Base-by-base conservation (phyloP, 2,329 filamentous ascomycete species). In the Colletotrichum abscissum region DNA sequence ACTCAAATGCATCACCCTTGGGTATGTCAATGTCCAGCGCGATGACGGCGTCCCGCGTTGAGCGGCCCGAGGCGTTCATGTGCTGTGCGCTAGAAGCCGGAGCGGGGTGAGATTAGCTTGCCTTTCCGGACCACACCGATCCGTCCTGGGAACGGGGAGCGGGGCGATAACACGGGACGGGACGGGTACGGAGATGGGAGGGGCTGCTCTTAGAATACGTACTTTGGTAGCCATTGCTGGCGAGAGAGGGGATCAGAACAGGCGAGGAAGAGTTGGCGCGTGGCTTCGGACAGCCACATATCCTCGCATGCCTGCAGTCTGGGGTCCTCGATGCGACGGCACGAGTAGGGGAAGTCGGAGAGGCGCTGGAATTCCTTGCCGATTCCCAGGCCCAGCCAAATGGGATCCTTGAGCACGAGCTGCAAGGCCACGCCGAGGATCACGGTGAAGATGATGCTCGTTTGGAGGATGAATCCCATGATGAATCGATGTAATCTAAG, bases 1-100 rank as follows among this genome's bases (percentile, higher is more conserved):
- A 59, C 3, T 75, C 64, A 26, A 81, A 78, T 2, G 75, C 71
- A 0, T 67, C 42, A 1, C 67, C 76, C 14, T 46, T 24, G 2
- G 78, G 78, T 42, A 77, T 78, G 63, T 84, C 81, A 19, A 83
- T 76, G 24, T 83, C 76, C 11, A 83, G 26, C 3, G 76, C 79
- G 3, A 82, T 68, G 19, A 84, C 65, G 4, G 79, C 78, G 68
- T 84, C 82, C 19, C 71, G 74, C 3, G 75, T 70, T 1, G 81
- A 80, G 2, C 80, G 80, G 0, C 75, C 80, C 0, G 78, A 77
- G 16, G 76, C 35, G 57, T 83, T 82, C 6, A 79, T 72, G 19
- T 75, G 28, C 0, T 67, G 66, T 5, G 46, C 69, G 42, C 75
- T 76, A 1, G 30, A 22, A 2, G 8, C 9, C 9, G 46, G 8